Base-by-base conservation (phyloP, 345 rosid genomes). In the Populus simonii region DNA sequence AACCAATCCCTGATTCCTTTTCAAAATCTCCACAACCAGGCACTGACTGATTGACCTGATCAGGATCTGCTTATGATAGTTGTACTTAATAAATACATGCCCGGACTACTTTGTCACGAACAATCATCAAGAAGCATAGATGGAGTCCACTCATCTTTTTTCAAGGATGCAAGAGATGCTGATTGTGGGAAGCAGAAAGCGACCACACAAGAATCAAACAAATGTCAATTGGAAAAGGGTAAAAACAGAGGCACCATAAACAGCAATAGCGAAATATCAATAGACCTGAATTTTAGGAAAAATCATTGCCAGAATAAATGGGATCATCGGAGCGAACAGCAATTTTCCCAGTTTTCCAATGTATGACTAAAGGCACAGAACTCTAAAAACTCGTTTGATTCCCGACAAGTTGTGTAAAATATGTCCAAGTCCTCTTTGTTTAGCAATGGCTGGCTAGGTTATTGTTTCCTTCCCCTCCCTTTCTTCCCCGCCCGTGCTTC, bases 381-480 rank as follows among this genome's bases (percentile, higher is more conserved):
- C 47, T 71, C 39, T 36, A 35, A 69, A 79, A 75, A 41, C 59
- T 72, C 41, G 66, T 63, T 70, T 65, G 22, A 43, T 66, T 57
- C 27, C 43, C 75, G 73, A 51, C 25, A 8, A 11, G 71, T 49
- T 49, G 39, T 3, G 17, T 25, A 31, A 36, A 13, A 27, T 51
- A 72, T 65, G 59, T 76, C 49, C 68, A 55, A 47, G 8, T 63
- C 70, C 73, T 35, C 38, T 63, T 23, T 20, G 35, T 45, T 51
- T 23, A 65, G 15, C 35, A 72, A 13, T 33, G 31, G 74, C 18
- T 53, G 62, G 74, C 18, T 29, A 68, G 82, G 72, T 80, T 86
- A 90, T 79, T 92, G 98, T 86, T 92, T 94, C 84, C 96, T 88
- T 82, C 97, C 98, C 82, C 97, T 89, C 81, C 98, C 98, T 84